Base-by-base conservation (phyloP, 768 basidiomycete genomes). In the Paxillus involutus region DNA sequence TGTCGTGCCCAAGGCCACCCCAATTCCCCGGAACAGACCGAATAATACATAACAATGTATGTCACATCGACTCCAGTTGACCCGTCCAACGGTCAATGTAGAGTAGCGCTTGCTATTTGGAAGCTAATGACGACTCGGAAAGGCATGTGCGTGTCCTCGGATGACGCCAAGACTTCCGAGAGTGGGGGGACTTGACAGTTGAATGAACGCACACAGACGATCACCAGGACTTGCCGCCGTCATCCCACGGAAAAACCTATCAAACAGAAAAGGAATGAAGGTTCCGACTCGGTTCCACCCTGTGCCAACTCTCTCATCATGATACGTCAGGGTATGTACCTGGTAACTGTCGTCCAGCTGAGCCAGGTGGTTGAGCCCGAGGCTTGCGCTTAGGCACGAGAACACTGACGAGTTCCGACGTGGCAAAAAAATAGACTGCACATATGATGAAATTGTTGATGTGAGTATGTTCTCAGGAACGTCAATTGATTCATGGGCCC, bases 401-500 rank as follows among this genome's bases (percentile, higher is more conserved):
- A 60, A 46, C 8, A 39, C 51, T 55, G 46, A 53, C 12, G 37
- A 35, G 19, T 39, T 49, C 59, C 42, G 26, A 26, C 26, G 59
- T 47, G 43, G 43, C 30, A 49, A 32, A 32, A 26, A 26, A 21
- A 21, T 21, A 21, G 32, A 51, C 50, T 58, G 40, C 7, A 39
- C 44, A 36, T 58, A 49, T 54, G 55, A 65, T 52, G 51, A 53
- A 53, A 47, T 45, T 44, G 52, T 42, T 59, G 48, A 51, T 45
- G n/a, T n/a, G 49, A 60, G 40, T 26, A 41, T 49, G 43, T 49
- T 43, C 14, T 3, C 1, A 21, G 40, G 59, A 47, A 51, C 56
- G 6, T 53, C 58, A 43, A 61, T 61, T 53, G 52, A 19, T 37
- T 36, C 44, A 52, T 44, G 61, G 57, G 36, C 49, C 58, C 59